A percentile compares a stretch with the other conserved stretches of the same genome.
phyloP scores from a whole-genome alignment of 108 stramenopile genomes.

The Thalassiosira profunda region DNA sequence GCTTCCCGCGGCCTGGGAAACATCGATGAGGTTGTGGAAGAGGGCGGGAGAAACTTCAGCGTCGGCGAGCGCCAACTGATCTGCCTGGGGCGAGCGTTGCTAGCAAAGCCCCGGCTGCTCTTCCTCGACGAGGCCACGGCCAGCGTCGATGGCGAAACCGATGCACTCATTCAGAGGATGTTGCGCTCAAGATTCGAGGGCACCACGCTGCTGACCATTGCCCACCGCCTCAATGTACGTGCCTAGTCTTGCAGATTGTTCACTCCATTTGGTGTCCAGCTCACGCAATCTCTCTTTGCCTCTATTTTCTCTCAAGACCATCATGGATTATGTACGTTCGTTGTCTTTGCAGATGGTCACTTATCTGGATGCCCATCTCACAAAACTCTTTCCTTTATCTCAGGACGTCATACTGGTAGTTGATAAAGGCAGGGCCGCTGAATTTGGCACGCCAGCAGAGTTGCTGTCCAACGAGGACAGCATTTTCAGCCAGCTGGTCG shows the following conservation, averaged over 20 bases:
- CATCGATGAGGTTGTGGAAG: constrained; percentile 67
- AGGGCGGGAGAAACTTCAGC: constrained; percentile 88
- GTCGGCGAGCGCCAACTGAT: constrained; percentile 94
- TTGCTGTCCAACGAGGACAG: constrained; percentile 75
- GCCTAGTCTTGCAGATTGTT: too few species aligned
- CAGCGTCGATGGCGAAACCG: constrained; percentile 79
- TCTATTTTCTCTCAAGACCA: too few species aligned
- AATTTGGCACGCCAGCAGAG: constrained; percentile 84
- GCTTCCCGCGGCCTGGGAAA: constrained; percentile 27
- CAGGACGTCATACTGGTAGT: constrained; percentile 74
- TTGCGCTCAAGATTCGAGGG: constrained; percentile 81
- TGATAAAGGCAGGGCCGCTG: constrained; percentile 85
- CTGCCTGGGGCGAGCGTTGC: constrained; percentile 89
- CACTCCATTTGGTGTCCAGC: constrained; percentile 29
- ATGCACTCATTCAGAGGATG: constrained; percentile 90
- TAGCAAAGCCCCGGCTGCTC: constrained; percentile 74
- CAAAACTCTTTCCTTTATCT: background rate
- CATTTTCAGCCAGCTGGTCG: constrained; percentile 80
- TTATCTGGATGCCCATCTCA: constrained; percentile 27
- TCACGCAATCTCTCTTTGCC: constrained; percentile 59
- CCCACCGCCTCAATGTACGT: constrained; percentile 91
- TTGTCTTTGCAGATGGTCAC: constrained; percentile 70
- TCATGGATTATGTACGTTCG: constrained; percentile 98
- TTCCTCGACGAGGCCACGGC: constrained; percentile 89
- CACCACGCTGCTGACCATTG: constrained; percentile 93